Evolutionary conservation across 352 stramenopile species (phyloP).

Genomic region (Blastocystis sp.): DNA sequence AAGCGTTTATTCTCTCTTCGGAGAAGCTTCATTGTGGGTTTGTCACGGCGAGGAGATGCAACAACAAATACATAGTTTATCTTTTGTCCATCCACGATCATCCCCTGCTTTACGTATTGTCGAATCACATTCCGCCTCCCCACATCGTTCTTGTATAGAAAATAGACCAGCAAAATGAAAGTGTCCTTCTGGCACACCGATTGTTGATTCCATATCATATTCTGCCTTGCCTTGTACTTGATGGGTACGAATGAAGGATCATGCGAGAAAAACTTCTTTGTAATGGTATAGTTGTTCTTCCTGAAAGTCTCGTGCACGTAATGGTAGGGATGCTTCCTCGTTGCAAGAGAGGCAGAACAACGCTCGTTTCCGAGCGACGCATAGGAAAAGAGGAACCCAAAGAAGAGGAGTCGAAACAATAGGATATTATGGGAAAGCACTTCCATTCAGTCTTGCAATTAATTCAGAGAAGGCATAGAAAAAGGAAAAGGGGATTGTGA

Average conservation of each 20-base stretch:
- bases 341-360: no score
- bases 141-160: not conserved
- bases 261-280: not conserved
- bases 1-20: not conserved
- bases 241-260: not conserved
- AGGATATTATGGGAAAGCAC: no score
- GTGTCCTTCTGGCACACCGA: not conserved
- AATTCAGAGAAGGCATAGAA: no score
- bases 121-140: not conserved
- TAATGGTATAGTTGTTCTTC: not conserved
- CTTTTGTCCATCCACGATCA: not conserved
- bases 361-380: no score
- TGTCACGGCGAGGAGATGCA: not conserved
- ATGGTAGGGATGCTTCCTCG: not conserved
- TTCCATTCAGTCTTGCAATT: no score
- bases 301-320: not conserved
- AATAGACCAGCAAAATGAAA: not conserved
- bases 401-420: no score
- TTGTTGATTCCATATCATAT: not conserved
- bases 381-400: no score
- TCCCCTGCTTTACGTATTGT: not conserved
- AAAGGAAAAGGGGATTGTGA: no score
- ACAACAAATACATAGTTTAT: not conserved
- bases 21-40: not conserved
- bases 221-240: not conserved